Evolutionary conservation across 768 basidiomycete genomes (phyloP).

Genomic region (Auriscalpium microsporum): DNA sequence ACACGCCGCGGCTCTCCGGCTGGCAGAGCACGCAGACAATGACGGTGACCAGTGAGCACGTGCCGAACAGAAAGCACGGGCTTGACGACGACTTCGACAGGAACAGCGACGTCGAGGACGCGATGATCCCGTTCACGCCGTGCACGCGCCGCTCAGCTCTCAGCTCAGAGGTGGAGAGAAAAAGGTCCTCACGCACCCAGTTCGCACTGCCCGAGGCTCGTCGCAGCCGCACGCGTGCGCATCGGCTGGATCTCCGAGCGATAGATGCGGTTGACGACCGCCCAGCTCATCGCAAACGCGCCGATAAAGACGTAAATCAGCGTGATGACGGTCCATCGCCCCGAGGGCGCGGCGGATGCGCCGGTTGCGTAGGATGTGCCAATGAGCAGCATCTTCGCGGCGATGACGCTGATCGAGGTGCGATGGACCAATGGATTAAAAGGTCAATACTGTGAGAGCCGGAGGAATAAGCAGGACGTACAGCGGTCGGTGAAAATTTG

Average conservation of each 20-base stretch:
- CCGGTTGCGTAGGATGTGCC: conserved; percentile 35
- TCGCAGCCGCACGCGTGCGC: conserved; percentile 34
- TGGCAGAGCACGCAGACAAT: conserved; percentile 31
- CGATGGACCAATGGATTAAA: conserved; percentile 24
- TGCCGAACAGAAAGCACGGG: conserved; percentile 39
- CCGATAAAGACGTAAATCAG: conserved; percentile 41
- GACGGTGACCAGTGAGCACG: conserved; percentile 28
- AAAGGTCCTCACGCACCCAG: conserved; percentile 27
- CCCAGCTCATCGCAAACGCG: conserved; percentile 37
- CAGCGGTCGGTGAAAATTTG: conserved; percentile 34
- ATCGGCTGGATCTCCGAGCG: conserved; percentile 41
- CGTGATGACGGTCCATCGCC: conserved; percentile 33
- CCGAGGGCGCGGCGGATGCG: conserved; percentile 22
- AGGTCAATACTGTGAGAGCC: background rate
- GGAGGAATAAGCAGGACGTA: conserved; percentile 8
- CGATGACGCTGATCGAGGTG: conserved; percentile 28
- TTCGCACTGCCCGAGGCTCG: conserved; percentile 35
- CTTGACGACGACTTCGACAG: conserved; percentile 35
- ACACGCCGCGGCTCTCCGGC: conserved; percentile 38
- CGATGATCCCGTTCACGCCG: conserved; percentile 35
- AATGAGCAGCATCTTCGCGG: conserved; percentile 32
- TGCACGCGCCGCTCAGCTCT: background rate
- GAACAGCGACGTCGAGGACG: conserved; percentile 39
- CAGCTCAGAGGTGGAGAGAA: conserved; percentile 16
- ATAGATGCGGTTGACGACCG: conserved; percentile 32